Evolutionary conservation across 2,329 filamentous ascomycete species (phyloP).

Genomic region (Aciculosporium take): DNA sequence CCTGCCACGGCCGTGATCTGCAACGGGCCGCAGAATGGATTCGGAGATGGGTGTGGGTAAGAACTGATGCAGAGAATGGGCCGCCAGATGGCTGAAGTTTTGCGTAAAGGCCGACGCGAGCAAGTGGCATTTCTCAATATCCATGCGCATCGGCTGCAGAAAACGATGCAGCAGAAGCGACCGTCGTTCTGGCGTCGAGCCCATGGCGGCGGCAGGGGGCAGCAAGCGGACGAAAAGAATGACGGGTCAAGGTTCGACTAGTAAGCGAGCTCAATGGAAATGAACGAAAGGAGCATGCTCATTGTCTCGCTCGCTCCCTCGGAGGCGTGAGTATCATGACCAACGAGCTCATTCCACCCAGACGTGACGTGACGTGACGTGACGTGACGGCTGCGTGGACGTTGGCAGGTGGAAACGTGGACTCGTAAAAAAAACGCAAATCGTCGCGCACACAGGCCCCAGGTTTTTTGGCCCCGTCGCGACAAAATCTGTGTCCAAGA

Average conservation of each 20-base stretch:
- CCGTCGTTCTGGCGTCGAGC: constrained; percentile 2
- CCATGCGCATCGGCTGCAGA: constrained; percentile 35
- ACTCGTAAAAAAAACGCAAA: too few relatives aligned
- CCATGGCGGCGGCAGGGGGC: constrained; percentile 6
- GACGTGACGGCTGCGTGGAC: too few relatives aligned
- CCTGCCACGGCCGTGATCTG: constrained; percentile 30
- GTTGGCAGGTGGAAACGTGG: too few relatives aligned
- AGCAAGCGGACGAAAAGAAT: constrained; percentile 12
- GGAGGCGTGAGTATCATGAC: not conserved
- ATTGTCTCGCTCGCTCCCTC: not conserved
- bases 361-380: not conserved
- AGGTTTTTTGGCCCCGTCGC: too few relatives aligned
- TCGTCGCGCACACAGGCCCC: too few relatives aligned
- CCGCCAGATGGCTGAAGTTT: constrained; percentile 36
- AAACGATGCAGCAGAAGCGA: constrained; percentile 25
- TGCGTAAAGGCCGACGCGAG: constrained; percentile 33
- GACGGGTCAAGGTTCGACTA: too few relatives aligned
- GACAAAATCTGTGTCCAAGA: too few relatives aligned
- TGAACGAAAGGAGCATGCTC: not conserved
- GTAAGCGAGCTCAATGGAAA: not conserved
- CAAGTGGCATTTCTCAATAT: constrained; percentile 28
- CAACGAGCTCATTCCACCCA: not conserved
- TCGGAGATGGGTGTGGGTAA: constrained; percentile 47
- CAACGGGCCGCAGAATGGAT: constrained; percentile 36
- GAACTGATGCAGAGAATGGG: constrained; percentile 40